Base-by-base conservation (phyloP, 139 green algal genomes). In the Ettlia oleoabundans region DNA sequence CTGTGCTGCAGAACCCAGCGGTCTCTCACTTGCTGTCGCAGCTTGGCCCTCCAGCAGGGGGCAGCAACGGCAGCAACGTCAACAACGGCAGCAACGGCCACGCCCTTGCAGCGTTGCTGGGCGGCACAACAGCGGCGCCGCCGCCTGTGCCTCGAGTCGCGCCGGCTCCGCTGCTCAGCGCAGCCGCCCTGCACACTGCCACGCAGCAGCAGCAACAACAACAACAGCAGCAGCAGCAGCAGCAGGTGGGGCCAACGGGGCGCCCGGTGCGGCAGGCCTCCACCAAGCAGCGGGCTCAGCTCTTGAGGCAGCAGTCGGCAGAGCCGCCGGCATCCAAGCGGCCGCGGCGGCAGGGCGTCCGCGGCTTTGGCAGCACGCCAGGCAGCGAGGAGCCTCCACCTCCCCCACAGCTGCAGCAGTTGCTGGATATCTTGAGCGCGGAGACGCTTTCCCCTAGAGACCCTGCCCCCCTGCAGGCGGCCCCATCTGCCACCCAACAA, bases 391-490 rank as follows among this genome's bases (percentile, higher is more conserved):
- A 65, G 43, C 43, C 70, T 9, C n/a, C 70, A 1, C 51, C 51
- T n/a, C 70, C 70, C 19, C 70, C 70, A 13, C 70, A 78, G 51
- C 30, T 78, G 70, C 70, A 78, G 30, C 70, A 78, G 47, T 47
- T 78, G 30, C 47, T 78, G 47, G 47, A 47, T 43, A 30, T 78
- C 10, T 7, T 78, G 30, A 78, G 70, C 32, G 43, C 18, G 32
- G 70, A 78, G 33, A 35, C 22, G 9, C 41, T 18, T n/a, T 41
- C 69, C 3, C 38, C 40, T 0, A 19, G 67, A 24, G 67, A 53
- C 40, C 67, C 38, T 18, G 38, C 38, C 5, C 18, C 22, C 5
- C 13, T 10, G 47, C 47, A 58, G 47, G 13, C 15, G 13, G 13
- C 47, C 47, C 47, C 47, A 10, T 58, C 47, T 15, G 47, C 13